These are phyloP conservation scores for Fraxinus angustifolia DNA, from an alignment of 305 asterid species.

Conservation along the genomic window DNA sequence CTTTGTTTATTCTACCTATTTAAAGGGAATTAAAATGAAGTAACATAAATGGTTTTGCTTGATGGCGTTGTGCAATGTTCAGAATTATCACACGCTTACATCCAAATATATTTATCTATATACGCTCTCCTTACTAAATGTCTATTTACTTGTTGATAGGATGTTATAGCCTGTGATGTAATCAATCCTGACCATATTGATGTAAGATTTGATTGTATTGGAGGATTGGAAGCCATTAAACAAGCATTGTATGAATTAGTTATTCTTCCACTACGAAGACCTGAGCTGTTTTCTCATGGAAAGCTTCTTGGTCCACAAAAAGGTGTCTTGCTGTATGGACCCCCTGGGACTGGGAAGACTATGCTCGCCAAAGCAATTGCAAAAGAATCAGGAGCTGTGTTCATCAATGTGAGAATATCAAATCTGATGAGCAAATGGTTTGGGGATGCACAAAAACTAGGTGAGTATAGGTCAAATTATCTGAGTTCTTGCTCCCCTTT, in stretches of 20 bases:
- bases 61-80: background rate
- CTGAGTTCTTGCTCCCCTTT: slow-evolving; percentile 10
- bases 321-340: slow-evolving; percentile 90
- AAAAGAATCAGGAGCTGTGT: slow-evolving; percentile 86
- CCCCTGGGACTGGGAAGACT: slow-evolving; percentile 98
- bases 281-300: slow-evolving; percentile 80
- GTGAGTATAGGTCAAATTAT: slow-evolving; percentile 34
- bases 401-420: slow-evolving; percentile 74
- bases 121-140: background rate
- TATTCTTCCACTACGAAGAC: slow-evolving; percentile 81
- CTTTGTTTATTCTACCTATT: background rate
- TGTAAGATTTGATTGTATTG: slow-evolving; percentile 68
- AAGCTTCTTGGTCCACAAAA: slow-evolving; percentile 89
- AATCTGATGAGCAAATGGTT: slow-evolving; percentile 97
- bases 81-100: background rate
- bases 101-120: background rate
- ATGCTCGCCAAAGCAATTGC: slow-evolving; percentile 99
- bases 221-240: slow-evolving; percentile 81
- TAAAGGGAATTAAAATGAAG: background rate
- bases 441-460: slow-evolving; percentile 94
- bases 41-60: slow-evolving; percentile 4
- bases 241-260: slow-evolving; percentile 72
- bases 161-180: slow-evolving; percentile 87
- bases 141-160: slow-evolving; percentile 39
- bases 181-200: slow-evolving; percentile 71